Base-by-base conservation (phyloP, 495 filamentous ascomycete genomes). In the Penicillium pancosmium region DNA sequence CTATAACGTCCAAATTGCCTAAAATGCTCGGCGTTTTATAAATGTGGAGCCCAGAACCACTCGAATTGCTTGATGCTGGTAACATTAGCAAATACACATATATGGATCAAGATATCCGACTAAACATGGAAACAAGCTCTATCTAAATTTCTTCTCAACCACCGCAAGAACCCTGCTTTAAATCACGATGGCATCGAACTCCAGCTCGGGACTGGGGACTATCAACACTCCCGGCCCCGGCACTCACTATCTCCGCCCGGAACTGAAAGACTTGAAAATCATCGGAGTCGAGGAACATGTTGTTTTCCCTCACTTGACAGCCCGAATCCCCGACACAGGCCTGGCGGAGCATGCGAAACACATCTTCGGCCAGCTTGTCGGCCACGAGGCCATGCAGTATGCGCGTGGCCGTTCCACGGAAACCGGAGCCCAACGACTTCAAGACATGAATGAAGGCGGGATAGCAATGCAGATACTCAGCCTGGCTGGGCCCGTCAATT, bases 271-370 rank as follows among this genome's bases (percentile, higher is more conserved):
- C n/a, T 5, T 44, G n/a, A 44, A 44, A 5, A 19, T 44, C 13
- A 44, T 44, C 16, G 41, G 41, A 18, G 41, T 44, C 16, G 41
- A 44, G n/a, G 41, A 44, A 13, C 41, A 44, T 44, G 41, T 44
- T 16, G 16, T 44, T n/a, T 44, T 44, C n/a, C 41, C 41, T 5
- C 13, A 44, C 0, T 19, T 44, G 16, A 44, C 41, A 13, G n/a
- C 13, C 1, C 41, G 41, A 18, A 44, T 44, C n/a, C 41, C 41
- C 4, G 6, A 44, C 16, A 13, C 16, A 7, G 41, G 41, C 41
- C 41, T 44, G n/a, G 41, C 41, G 0, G 12, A 3, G 4, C 41
- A 44, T n/a, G 41, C 41, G 1, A 44, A 44, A n/a, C 5, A 44
- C 5, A 13, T 44, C 9, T 44, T 44, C n/a, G 9, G 41, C n/a